phyloP scores from a whole-genome alignment of 805 yeast species.

The Starmerella davenportii region DNA sequence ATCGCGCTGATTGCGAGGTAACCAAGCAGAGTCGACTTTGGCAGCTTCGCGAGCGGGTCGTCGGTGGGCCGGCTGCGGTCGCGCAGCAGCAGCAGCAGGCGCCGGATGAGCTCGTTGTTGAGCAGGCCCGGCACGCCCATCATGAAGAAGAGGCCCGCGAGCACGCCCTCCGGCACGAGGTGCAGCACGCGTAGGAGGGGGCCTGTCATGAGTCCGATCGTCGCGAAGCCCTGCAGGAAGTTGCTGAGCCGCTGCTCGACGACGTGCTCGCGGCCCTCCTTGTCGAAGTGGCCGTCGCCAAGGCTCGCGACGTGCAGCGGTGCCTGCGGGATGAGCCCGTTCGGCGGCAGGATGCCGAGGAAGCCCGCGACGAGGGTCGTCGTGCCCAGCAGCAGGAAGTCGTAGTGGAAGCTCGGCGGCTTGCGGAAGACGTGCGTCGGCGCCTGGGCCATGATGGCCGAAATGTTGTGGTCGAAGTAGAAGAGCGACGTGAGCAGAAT shows the following conservation, averaged over 20 bases:
- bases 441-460: conserved; percentile 82
- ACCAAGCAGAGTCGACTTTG: conserved; percentile 27
- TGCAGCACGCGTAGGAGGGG: conserved; percentile 72
- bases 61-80: conserved; percentile 31
- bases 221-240: conserved; percentile 65
- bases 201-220: conserved; percentile 73
- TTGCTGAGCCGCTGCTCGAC: conserved; percentile 86
- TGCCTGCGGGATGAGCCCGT: conserved; percentile 93
- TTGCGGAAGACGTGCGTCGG: conserved; percentile 62
- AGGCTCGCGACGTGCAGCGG: conserved; percentile 77
- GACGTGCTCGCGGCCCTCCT: conserved; percentile 25
- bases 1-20: conserved; percentile 42
- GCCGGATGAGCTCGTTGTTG: conserved; percentile 43
- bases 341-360: conserved; percentile 86
- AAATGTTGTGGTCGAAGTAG: conserved; percentile 89
- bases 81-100: conserved; percentile 39
- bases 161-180: conserved; percentile 76
- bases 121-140: conserved; percentile 77
- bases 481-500: conserved; percentile 64
- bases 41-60: conserved; percentile 23
- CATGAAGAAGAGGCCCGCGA: conserved; percentile 80
- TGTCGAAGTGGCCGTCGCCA: conserved; percentile 24
- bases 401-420: conserved; percentile 88
- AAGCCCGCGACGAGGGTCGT: conserved; percentile 79
- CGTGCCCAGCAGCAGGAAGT: conserved; percentile 63